These are phyloP conservation scores for Ophiognomonia clavigignenti-juglandacearum DNA, from an alignment of 2,329 filamentous ascomycete genomes.

Conservation along the genomic window DNA sequence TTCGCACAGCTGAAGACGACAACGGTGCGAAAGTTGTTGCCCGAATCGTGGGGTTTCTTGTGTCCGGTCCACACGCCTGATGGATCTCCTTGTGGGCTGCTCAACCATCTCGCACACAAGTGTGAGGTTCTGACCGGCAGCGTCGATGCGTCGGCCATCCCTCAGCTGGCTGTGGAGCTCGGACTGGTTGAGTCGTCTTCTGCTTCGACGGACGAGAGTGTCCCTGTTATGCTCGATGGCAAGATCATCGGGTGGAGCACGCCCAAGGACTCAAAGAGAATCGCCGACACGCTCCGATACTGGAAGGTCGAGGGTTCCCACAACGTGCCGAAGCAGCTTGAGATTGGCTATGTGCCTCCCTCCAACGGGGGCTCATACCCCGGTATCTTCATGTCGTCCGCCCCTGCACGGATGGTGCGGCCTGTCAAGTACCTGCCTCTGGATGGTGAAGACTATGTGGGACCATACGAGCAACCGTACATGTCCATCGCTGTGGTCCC, in stretches of 20 bases:
- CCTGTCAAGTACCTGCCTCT: slow-evolving; percentile 89
- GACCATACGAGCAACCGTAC: slow-evolving; percentile 92
- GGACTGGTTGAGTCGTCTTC: slow-evolving; percentile 74
- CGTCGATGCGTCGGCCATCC: slow-evolving; percentile 70
- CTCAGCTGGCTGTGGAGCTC: slow-evolving; percentile 69
- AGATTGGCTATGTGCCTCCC: slow-evolving; percentile 86
- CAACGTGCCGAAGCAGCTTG: slow-evolving; percentile 74
- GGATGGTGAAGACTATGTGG: slow-evolving; percentile 81
- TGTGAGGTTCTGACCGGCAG: slow-evolving; percentile 79
- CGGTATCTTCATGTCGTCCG: slow-evolving; percentile 88
- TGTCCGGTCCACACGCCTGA: slow-evolving; percentile 98
- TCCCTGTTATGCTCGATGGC: slow-evolving; percentile 87
- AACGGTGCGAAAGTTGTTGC: slow-evolving; percentile 88
- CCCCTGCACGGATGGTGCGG: slow-evolving; percentile 79
- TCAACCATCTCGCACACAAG: slow-evolving; percentile 94
- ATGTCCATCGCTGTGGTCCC: slow-evolving; percentile 97
- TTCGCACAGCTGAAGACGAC: slow-evolving; percentile 98
- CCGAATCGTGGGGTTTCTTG: slow-evolving; percentile 96
- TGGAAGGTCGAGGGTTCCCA: slow-evolving; percentile 93
- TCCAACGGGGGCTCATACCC: slow-evolving; percentile 93
- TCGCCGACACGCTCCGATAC: slow-evolving; percentile 82
- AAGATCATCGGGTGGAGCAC: slow-evolving; percentile 86
- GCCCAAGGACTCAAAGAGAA: slow-evolving; percentile 73
- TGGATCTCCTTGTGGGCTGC: slow-evolving; percentile 86
- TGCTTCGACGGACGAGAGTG: slow-evolving; percentile 74